Evolutionary conservation across 257 asterid species (phyloP).

Genomic region (Anisodus acutangulus): DNA sequence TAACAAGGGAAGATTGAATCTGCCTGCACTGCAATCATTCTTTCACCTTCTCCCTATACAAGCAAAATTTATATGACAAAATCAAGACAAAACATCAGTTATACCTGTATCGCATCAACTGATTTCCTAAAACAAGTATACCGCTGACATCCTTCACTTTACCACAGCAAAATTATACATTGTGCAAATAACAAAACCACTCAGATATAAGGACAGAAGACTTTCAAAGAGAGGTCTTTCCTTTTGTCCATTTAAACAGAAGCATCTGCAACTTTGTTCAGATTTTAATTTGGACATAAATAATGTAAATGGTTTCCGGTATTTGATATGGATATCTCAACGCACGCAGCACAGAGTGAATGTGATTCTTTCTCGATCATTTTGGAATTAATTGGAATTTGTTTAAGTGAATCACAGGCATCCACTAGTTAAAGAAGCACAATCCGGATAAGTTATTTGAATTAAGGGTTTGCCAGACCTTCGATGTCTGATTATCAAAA

Average conservation of each 20-base stretch:
- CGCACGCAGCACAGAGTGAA: neutral
- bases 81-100: constrained; percentile 2
- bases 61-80: neutral
- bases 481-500: constrained; percentile 13
- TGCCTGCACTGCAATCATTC: constrained; percentile 9
- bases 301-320: neutral
- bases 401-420: neutral
- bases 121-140: neutral
- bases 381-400: neutral
- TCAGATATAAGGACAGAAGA: neutral
- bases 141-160: neutral
- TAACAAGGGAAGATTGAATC: neutral
- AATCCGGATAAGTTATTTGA: constrained; percentile 1
- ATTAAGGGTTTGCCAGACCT: neutral
- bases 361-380: neutral
- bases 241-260: neutral
- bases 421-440: constrained; percentile 8
- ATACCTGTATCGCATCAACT: constrained; percentile 3
- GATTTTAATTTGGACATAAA: neutral
- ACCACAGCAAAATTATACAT: neutral
- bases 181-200: neutral
- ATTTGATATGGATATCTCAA: neutral
- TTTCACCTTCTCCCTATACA: constrained; percentile 11
- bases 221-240: neutral
- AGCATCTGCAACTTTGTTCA: neutral